phyloP scores from a whole-genome alignment of 805 yeast species.

The Saccharomycopsis sp. region DNA sequence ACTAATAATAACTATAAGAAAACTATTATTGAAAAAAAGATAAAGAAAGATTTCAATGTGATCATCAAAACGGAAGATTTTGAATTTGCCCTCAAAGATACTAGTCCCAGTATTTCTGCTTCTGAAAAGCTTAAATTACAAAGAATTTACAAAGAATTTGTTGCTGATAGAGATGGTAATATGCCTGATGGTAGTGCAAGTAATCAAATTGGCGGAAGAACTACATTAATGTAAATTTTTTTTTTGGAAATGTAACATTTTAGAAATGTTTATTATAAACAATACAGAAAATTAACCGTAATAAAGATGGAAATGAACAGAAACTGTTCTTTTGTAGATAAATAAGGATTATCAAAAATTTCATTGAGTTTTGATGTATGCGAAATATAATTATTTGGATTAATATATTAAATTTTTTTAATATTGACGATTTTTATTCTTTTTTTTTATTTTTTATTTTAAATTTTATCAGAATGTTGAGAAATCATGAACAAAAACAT shows the following conservation, averaged over 20 bases:
- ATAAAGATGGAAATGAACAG: background rate
- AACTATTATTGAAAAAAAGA: background rate
- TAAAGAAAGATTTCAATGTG: slow-evolving; percentile 20
- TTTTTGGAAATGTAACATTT: too few relatives aligned
- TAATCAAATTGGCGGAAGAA: slow-evolving; percentile 73
- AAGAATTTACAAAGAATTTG: slow-evolving; percentile 59
- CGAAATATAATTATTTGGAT: too few relatives aligned
- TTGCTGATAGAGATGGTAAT: slow-evolving; percentile 70
- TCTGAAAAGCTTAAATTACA: slow-evolving; percentile 56
- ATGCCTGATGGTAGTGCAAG: slow-evolving; percentile 82
- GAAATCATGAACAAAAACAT: too few relatives aligned
- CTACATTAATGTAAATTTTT: slow-evolving; percentile 60
- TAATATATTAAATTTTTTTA: too few relatives aligned
- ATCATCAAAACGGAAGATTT: slow-evolving; percentile 46
- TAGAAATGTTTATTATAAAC: background rate
- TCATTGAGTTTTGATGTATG: too few relatives aligned
- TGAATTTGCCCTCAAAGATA: slow-evolving; percentile 51
- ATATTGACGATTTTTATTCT: too few relatives aligned
- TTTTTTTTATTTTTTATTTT: too few relatives aligned
- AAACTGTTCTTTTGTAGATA: too few relatives aligned
- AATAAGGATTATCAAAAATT: too few relatives aligned
- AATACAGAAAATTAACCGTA: background rate
- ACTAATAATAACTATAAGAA: slow-evolving; percentile 24
- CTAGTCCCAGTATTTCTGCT: slow-evolving; percentile 81
- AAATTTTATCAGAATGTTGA: too few relatives aligned